These are phyloP conservation scores for Starmerella vaccinii DNA, from an alignment of 805 yeast genomes.

Conservation along the genomic window DNA sequence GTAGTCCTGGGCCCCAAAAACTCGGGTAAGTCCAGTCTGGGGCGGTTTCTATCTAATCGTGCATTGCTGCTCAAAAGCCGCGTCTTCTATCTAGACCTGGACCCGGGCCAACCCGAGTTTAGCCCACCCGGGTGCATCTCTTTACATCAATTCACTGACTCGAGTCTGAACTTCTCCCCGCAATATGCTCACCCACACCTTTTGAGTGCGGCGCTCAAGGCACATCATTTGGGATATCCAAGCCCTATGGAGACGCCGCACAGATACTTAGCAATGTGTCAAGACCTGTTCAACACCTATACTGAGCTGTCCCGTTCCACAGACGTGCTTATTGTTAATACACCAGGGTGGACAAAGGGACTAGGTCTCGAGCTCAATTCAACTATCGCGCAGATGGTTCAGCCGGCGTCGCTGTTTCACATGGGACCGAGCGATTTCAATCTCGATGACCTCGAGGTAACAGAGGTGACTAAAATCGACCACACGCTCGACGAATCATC, in stretches of 20 bases:
- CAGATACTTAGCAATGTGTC: constrained; percentile 40
- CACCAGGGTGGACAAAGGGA: constrained; percentile 91
- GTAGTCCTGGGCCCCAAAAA: constrained; percentile 58
- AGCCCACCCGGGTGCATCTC: constrained; percentile 65
- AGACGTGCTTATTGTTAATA: constrained; percentile 47
- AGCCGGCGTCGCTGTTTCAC: constrained; percentile 46
- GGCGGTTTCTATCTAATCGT: constrained; percentile 37
- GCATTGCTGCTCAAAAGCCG: constrained; percentile 20
- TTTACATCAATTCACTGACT: constrained; percentile 32
- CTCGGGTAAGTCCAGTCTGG: constrained; percentile 70
- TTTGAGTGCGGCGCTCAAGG: constrained; percentile 19
- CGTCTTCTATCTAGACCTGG: constrained; percentile 57
- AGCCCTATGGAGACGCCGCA: constrained; percentile 61
- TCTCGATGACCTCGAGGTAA: constrained; percentile 8
- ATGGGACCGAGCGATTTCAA: constrained; percentile 37
- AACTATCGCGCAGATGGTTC: constrained; percentile 33
- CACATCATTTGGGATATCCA: constrained; percentile 49
- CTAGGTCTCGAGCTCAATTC: constrained; percentile 61
- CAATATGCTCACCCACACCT: constrained; percentile 30
- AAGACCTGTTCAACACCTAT: constrained; percentile 35
- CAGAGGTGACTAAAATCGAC: constrained; percentile 11
- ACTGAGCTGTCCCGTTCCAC: neutral
- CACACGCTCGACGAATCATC: neutral
- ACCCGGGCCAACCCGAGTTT: constrained; percentile 82
- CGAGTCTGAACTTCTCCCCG: constrained; percentile 34